Percentiles rank a stretch among this genome's conserved stretches.
phyloP scores from a whole-genome alignment of 345 rosid genomes.

The Hirschfeldia incana region DNA sequence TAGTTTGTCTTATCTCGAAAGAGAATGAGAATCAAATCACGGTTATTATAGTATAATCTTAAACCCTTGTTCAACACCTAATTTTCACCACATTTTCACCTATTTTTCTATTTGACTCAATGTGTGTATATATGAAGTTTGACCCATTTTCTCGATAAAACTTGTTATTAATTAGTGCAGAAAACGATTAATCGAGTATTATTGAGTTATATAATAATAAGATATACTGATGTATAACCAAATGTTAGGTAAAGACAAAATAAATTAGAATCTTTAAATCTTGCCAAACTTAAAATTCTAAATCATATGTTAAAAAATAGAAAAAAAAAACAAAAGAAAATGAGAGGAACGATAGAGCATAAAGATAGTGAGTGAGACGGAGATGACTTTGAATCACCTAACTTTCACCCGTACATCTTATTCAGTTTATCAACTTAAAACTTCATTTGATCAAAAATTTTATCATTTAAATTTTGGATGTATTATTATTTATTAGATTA shows the following conservation, averaged over 20 bases:
- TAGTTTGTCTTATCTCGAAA: background rate
- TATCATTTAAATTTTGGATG: background rate
- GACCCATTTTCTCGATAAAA: background rate
- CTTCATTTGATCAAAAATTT: background rate
- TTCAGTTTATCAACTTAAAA: background rate
- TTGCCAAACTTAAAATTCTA: too few relatives aligned
- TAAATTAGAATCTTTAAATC: too few relatives aligned
- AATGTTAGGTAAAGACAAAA: too few relatives aligned
- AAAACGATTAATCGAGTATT: too few relatives aligned
- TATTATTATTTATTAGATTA: background rate
- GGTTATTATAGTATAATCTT: background rate
- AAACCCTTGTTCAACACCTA: background rate
- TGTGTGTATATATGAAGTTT: background rate
- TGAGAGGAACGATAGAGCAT: conserved; percentile 16
- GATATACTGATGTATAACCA: too few relatives aligned
- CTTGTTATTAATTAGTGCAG: background rate
- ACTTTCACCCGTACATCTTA: conserved; percentile 25
- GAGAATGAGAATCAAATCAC: background rate
- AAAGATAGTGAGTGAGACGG: conserved; percentile 14
- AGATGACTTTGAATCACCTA: conserved; percentile 34
- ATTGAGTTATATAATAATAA: too few relatives aligned
- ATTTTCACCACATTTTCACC: conserved; percentile 29
- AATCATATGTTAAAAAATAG: too few relatives aligned
- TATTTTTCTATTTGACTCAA: conserved; percentile 17
- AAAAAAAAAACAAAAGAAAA: background rate